phyloP scores from a whole-genome alignment of 768 basidiomycete genomes.

The Suillus brevipes region DNA sequence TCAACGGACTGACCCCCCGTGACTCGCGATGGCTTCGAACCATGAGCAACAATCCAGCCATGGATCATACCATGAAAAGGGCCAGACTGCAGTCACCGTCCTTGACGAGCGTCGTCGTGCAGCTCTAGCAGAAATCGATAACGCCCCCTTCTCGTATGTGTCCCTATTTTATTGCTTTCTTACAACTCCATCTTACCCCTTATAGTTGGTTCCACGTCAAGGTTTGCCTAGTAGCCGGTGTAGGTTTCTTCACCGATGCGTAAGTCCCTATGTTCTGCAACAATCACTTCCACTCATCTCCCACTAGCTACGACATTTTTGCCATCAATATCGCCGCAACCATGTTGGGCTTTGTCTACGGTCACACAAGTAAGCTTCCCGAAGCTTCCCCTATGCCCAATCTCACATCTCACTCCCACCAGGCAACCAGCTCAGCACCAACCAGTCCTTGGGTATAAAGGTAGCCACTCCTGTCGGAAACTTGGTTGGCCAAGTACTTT shows the following conservation, averaged over 20 bases:
- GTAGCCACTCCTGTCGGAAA: conserved; percentile 78
- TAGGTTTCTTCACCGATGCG: conserved; percentile 92
- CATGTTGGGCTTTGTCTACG: conserved; percentile 86
- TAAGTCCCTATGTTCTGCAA: conserved; percentile 29
- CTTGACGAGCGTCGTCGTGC: conserved; percentile 75
- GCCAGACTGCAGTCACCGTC: conserved; percentile 30
- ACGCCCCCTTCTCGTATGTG: conserved; percentile 77
- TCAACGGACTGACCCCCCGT: neutral
- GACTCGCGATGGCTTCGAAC: conserved; percentile 19
- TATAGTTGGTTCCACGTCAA: conserved; percentile 89
- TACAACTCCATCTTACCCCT: conserved; percentile 6
- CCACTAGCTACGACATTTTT: conserved; percentile 72
- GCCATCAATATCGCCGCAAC: conserved; percentile 83
- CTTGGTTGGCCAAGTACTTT: conserved; percentile 71
- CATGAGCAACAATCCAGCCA: conserved; percentile 29
- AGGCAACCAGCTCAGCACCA: conserved; percentile 36
- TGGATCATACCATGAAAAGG: conserved; percentile 32
- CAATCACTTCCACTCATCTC: neutral
- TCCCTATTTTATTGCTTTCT: neutral
- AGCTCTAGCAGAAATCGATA: conserved; percentile 85
- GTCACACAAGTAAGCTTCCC: conserved; percentile 25
- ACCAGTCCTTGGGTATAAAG: conserved; percentile 78
- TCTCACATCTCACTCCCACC: conserved; percentile 2
- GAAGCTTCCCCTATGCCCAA: neutral
- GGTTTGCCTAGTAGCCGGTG: conserved; percentile 67